These are phyloP conservation scores for Cystobasidiopsis lactophilus DNA, from an alignment of 768 basidiomycete species.

Conservation along the genomic window DNA sequence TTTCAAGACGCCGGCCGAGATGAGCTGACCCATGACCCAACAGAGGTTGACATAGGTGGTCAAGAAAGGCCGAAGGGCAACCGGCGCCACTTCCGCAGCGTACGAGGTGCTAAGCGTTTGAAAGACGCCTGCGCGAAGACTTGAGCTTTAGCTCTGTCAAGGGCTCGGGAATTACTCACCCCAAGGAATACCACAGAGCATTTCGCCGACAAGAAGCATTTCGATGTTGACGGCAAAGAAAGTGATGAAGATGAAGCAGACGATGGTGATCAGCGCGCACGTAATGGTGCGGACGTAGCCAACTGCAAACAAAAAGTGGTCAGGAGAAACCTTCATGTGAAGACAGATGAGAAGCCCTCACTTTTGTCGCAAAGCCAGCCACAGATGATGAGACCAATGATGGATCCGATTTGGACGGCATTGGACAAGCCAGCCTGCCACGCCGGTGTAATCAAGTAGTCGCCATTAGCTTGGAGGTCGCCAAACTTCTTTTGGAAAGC, in stretches of 20 bases:
- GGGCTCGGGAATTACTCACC: background rate
- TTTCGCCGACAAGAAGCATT: constrained; percentile 13
- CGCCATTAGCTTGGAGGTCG: constrained; percentile 13
- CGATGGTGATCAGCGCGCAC: constrained; percentile 14
- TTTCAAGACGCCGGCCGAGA: constrained; percentile 7
- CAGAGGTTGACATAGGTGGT: constrained; percentile 25
- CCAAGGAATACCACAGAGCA: constrained; percentile 21
- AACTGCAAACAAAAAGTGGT: constrained; percentile 20
- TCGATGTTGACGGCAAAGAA: constrained; percentile 17
- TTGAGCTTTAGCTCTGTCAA: background rate
- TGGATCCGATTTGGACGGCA: constrained; percentile 19
- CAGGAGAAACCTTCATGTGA: constrained; percentile 1
- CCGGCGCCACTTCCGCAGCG: constrained; percentile 16
- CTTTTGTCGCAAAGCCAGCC: constrained; percentile 14
- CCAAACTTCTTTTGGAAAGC: constrained; percentile 13
- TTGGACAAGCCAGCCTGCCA: constrained; percentile 28
- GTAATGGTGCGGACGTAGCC: constrained; percentile 25
- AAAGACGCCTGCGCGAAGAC: constrained; percentile 17
- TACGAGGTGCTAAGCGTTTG: constrained; percentile 24
- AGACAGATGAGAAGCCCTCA: background rate
- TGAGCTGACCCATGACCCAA: constrained; percentile 18
- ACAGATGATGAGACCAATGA: constrained; percentile 20
- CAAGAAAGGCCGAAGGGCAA: constrained; percentile 15
- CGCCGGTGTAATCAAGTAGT: constrained; percentile 24
- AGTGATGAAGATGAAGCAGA: constrained; percentile 18